Base-by-base conservation (phyloP, 1,139 yeast genomes). In the Saccharomycopsis crataegensis region DNA sequence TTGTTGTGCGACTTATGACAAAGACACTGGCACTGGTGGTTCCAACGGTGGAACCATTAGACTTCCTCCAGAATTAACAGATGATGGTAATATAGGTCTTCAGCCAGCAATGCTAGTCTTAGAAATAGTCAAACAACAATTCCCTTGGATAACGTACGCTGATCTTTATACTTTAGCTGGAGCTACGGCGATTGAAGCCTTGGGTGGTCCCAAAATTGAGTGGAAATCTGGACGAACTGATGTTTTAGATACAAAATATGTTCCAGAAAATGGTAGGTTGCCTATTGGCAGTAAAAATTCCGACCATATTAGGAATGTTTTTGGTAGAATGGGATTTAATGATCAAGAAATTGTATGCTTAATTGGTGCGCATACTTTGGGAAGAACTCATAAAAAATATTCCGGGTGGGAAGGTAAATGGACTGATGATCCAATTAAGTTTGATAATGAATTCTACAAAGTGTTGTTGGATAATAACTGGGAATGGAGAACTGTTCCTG, bases 361-460 rank as follows among this genome's bases (percentile, higher is more conserved):
- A 43, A 67, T 79, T 40, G 89, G 89, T 11, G 84, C 85, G 2
- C 88, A 83, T 66, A 76, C 80, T 38, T 65, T 83, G 31, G 89
- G 89, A 16, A 71, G 87, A 45, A 79, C 86, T 60, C 88, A 83
- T 62, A 73, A 76, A 52, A 68, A 75, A 50, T 72, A 64, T 51
- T 69, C 74, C 42, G 93, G 93, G 1, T 86, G 73, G 65, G 89
- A 83, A 59, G 94, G 94, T 48, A 90, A 91, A 43, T 86, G 94
- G 94, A 86, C 85, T 53, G 86, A 85, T 55, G 78, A 83, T 50
- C 86, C 86, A 62, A 84, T 85, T 57, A 70, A 75, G 70, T 83
- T 86, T 68, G 79, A 86, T 62, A 84, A 84, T 67, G 85, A 80
- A 59, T 84, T 82, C 67, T 86, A 69, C 71, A 81, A 79, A 57